A percentile compares a stretch with the other conserved stretches of the same genome.
phyloP scores from a whole-genome alignment of 352 stramenopile genomes.

The Globisporangium apiculatum region DNA sequence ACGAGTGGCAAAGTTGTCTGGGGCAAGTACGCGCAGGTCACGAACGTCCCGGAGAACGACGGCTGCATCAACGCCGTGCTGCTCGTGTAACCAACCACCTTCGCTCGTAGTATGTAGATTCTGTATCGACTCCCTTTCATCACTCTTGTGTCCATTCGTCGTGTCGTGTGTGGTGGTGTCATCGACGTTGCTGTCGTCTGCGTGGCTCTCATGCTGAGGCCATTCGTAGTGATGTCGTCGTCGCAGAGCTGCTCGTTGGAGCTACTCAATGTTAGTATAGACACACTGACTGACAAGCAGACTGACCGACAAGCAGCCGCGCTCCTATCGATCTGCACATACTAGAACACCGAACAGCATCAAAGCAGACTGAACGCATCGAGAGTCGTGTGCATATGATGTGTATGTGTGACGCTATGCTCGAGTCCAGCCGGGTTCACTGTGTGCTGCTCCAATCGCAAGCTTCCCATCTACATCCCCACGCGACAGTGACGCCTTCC shows the following conservation, averaged over 20 bases:
- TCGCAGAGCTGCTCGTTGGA: too few relatives aligned
- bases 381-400: too few relatives aligned
- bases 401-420: too few relatives aligned
- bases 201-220: not conserved
- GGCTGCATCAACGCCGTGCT: conserved; percentile 99
- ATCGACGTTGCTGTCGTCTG: not conserved
- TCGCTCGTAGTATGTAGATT: conserved; percentile 28
- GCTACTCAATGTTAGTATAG: too few relatives aligned
- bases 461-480: not conserved
- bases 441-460: not conserved
- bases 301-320: too few relatives aligned
- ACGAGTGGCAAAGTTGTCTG: conserved; percentile 99
- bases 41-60: conserved; percentile 99
- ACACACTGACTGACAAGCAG: too few relatives aligned
- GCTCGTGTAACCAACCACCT: conserved; percentile 86
- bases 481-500: too few relatives aligned
- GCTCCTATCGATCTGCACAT: too few relatives aligned
- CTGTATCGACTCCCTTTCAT: not conserved
- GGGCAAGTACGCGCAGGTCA: conserved; percentile 99
- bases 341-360: too few relatives aligned
- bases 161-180: not conserved
- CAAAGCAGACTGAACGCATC: too few relatives aligned
- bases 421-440: too few relatives aligned
- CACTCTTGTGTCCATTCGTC: not conserved
- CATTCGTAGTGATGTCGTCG: not conserved